Base-by-base conservation (phyloP, 164 flowering plant genomes). In the Tetracentron sinense region DNA sequence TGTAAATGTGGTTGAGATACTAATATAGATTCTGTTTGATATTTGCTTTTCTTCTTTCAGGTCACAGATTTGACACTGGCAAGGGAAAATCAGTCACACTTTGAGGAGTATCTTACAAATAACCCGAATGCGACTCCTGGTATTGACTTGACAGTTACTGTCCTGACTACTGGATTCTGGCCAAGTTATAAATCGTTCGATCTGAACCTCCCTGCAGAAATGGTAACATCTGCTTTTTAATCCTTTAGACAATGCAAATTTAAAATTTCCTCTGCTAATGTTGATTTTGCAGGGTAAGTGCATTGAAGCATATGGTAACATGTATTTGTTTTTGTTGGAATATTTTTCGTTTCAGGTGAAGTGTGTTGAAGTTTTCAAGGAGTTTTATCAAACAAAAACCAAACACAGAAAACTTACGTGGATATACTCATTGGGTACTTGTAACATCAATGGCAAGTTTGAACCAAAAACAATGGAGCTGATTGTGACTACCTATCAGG, bases 371-470 rank as follows among this genome's bases (percentile, higher is more conserved):
- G 90, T 90, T 61, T 92, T 92, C 74, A 81, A 65, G 72, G 91
- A 84, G 65, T 92, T 86, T 66, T 92, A 92, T 61, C 84, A 88
- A 62, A 78, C 89, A 26, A 90, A 88, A 74, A 88, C 98, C 0
- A 88, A 90, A 67, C 90, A 85, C 72, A 74, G 96, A 60, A 92
- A 92, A 61, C 93, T 92, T 30, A 88, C 96, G 19, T 92, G 98
- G 97, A 88, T 90, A 63, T 90, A 86, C 73, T 92, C 98, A 0
- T 63, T 92, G 70, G 98, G 96, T 22, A 92, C 86, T 26, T 90
- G 96, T 70, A 83, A 86, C 72, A 72, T 92, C 44, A 84, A 66
- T 68, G 97, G 96, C 22, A 90, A 86, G 68, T 90, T 92, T 77
- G 97, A 81, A 14, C 71, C 80, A 7, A 93, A 90, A 72, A 75